Percentiles rank a stretch among this genome's conserved stretches.
These are phyloP conservation scores for Medicago lupulina DNA, from an alignment of 306 rosid species.

Conservation along the genomic window DNA sequence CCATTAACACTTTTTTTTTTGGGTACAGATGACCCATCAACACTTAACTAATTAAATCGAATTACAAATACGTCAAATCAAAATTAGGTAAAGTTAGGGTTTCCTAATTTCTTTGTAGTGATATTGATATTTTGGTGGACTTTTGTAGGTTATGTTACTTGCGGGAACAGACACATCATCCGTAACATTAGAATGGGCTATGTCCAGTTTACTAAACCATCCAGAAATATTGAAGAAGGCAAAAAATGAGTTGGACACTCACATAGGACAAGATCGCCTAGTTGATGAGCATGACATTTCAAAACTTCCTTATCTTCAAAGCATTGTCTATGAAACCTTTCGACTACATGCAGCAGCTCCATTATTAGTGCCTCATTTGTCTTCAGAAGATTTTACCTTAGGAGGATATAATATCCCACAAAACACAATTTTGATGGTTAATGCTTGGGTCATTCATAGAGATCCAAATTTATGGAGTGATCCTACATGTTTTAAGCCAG, in stretches of 20 bases:
- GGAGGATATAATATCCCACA: slow-evolving; percentile 47
- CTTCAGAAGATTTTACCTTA: slow-evolving; percentile 51
- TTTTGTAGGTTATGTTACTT: slow-evolving; percentile 39
- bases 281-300: slow-evolving; percentile 49
- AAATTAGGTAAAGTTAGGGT: not conserved
- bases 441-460: slow-evolving; percentile 64
- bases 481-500: slow-evolving; percentile 52
- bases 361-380: slow-evolving; percentile 50
- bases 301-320: slow-evolving; percentile 57
- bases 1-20: too few relatives aligned
- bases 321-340: slow-evolving; percentile 52
- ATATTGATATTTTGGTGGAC: not conserved
- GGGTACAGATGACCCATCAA: too few relatives aligned
- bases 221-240: slow-evolving; percentile 48
- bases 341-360: slow-evolving; percentile 53
- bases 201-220: slow-evolving; percentile 55
- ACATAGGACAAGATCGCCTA: slow-evolving; percentile 40
- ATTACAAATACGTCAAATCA: not conserved
- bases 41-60: too few relatives aligned
- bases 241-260: slow-evolving; percentile 45
- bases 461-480: slow-evolving; percentile 59
- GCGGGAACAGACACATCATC: slow-evolving; percentile 62
- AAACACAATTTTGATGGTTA: slow-evolving; percentile 50
- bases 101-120: not conserved
- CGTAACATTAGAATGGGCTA: slow-evolving; percentile 65